phyloP scores from a whole-genome alignment of 768 basidiomycete genomes.

The Candolleomyces aberdarensis region DNA sequence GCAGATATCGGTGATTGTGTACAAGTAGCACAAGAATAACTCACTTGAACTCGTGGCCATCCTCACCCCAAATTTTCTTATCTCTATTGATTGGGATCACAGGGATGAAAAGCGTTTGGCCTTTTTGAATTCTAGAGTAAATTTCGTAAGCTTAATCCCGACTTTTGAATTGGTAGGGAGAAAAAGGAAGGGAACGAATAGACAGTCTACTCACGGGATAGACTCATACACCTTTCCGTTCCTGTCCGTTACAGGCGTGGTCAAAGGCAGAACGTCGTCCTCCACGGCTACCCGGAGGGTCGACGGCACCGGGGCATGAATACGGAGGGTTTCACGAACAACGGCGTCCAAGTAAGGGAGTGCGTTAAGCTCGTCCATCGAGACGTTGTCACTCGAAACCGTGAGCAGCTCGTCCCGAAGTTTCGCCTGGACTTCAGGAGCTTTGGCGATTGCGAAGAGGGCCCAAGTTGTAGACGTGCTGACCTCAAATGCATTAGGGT shows the following conservation, averaged over 20 bases:
- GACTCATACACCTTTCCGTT: conserved; percentile 36
- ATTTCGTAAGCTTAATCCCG: background rate
- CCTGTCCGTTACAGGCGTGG: conserved; percentile 41
- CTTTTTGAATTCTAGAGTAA: conserved; percentile 33
- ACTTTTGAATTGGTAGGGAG: background rate
- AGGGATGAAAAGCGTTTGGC: conserved; percentile 43
- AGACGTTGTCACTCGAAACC: conserved; percentile 51
- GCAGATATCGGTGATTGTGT: too few relatives aligned
- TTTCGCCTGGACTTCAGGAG: conserved; percentile 46
- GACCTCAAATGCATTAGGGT: background rate
- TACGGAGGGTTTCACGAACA: conserved; percentile 54
- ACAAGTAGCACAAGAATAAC: background rate
- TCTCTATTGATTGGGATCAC: conserved; percentile 50
- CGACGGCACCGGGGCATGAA: conserved; percentile 49
- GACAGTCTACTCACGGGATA: conserved; percentile 29
- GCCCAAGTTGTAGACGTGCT: conserved; percentile 54
- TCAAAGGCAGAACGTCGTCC: conserved; percentile 52
- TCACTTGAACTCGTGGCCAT: conserved; percentile 57
- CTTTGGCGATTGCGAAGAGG: conserved; percentile 49
- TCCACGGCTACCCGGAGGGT: conserved; percentile 41
- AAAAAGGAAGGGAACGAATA: background rate
- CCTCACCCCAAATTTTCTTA: conserved; percentile 56
- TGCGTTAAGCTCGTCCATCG: conserved; percentile 63
- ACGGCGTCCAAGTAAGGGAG: conserved; percentile 68
- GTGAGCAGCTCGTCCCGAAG: conserved; percentile 55